Evolutionary conservation across 2,329 filamentous ascomycete species (phyloP).

Genomic region (Fusarium compactum): DNA sequence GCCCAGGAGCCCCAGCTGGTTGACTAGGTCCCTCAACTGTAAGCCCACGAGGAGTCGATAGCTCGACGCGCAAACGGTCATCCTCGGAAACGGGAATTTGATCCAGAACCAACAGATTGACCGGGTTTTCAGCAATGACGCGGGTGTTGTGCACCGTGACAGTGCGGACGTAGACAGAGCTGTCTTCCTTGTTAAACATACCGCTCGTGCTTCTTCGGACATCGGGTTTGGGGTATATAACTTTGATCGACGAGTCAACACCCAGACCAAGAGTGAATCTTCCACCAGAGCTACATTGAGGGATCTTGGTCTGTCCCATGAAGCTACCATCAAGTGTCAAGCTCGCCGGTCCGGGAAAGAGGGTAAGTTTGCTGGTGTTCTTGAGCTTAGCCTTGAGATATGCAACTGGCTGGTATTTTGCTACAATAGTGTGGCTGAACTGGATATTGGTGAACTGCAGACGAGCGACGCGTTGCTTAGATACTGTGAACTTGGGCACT

Average conservation of each 20-base stretch:
- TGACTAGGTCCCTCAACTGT: conserved; percentile 54
- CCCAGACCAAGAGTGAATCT: conserved; percentile 66
- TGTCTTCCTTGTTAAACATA: conserved; percentile 66
- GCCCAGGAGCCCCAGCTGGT: conserved; percentile 50
- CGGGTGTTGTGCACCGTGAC: conserved; percentile 65
- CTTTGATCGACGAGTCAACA: conserved; percentile 68
- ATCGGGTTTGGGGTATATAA: conserved; percentile 68
- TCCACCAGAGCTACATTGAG: conserved; percentile 67
- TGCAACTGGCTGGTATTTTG: conserved; percentile 70
- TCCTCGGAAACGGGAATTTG: conserved; percentile 73
- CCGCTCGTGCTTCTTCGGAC: conserved; percentile 64
- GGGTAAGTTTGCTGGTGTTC: conserved; percentile 67
- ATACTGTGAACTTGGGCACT: conserved; percentile 61
- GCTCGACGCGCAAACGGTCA: conserved; percentile 65
- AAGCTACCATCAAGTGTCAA: conserved; percentile 74
- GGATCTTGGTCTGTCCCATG: conserved; percentile 67
- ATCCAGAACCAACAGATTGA: conserved; percentile 66
- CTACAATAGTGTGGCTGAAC: conserved; percentile 69
- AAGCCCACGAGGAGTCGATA: conserved; percentile 63
- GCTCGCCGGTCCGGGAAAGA: conserved; percentile 67
- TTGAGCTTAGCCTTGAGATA: conserved; percentile 69
- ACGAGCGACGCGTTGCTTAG: conserved; percentile 71
- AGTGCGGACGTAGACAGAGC: conserved; percentile 61
- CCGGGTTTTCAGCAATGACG: conserved; percentile 51
- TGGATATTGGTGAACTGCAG: conserved; percentile 62